Evolutionary conservation across 2,329 filamentous ascomycete species (phyloP), one percentile per base, ranked within the genome.

Genomic region (Phialophora chinensis): DNA sequence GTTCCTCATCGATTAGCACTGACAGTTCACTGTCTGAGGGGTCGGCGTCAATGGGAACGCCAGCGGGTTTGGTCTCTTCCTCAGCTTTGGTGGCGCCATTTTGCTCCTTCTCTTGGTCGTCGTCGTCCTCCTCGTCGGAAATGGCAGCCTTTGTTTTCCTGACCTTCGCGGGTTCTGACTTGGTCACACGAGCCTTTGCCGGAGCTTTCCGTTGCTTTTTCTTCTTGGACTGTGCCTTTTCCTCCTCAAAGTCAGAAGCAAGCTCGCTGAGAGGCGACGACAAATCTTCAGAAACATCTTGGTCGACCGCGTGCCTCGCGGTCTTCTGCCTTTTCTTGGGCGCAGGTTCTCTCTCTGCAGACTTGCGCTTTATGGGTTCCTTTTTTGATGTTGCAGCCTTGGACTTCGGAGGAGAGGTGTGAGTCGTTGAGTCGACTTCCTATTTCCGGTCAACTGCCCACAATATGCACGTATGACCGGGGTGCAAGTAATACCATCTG

Each of bases 1-100:
- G 86, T 2, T 83, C 83, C 69, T 94, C 91, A 74, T 97, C 93
- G 49, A 95, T 81, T n/a, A 97, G 84, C 3, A 87, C 85, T 0
- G 91, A 94, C 77, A 92, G 81, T 62, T 91, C 89, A 74, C 85
- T 88, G 55, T 89, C 85, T 0, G 85, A 86, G 8, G 74, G 79
- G 25, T 80, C 81, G 54, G 67, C 67, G 20, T 80, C 81, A 53
- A 65, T 66, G 25, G 60, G 69, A 29, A 68, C 31, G 33, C 44
- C 35, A 25, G 27, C 49, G 17, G 23, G 35, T 44, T 52, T 35
- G 11, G n/a, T 35, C 17, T 66, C 38, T 35, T 66, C 50, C 35
- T 61, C 60, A 49, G 62, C 55, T 33, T 63, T 55, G 50, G 25
- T 50, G 54, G 58, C 29, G 23, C 52, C 52, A n/a, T 53, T 58